Evolutionary conservation across 2,329 filamentous ascomycete species (phyloP).

Genomic region (Didymosphaeria variabile): DNA sequence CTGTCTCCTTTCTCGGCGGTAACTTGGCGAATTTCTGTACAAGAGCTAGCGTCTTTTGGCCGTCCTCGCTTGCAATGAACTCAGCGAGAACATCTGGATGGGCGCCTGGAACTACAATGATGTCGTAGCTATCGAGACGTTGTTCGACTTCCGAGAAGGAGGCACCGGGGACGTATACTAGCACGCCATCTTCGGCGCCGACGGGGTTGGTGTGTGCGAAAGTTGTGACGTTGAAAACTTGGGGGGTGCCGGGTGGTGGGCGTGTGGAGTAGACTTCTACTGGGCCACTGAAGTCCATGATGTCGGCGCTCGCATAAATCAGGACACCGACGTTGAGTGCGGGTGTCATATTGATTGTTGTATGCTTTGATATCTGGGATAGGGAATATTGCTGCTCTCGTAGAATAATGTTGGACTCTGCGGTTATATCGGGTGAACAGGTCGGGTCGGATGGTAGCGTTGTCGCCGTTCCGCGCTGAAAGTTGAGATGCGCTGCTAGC

Average conservation of each 20-base stretch:
- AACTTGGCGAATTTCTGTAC: conserved; percentile 33
- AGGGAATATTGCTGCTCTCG: background rate
- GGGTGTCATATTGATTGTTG: conserved; percentile 25
- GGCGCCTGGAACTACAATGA: conserved; percentile 53
- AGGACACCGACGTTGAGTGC: conserved; percentile 51
- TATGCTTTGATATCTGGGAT: background rate
- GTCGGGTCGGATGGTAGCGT: background rate
- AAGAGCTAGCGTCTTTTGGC: conserved; percentile 27
- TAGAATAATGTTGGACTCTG: background rate
- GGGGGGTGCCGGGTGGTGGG: conserved; percentile 32
- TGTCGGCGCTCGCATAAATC: conserved; percentile 49
- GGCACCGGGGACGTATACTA: conserved; percentile 44
- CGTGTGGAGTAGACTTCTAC: conserved; percentile 48
- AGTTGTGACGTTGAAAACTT: conserved; percentile 45
- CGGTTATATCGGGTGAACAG: background rate
- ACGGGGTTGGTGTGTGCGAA: conserved; percentile 42
- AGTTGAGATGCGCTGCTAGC: no score
- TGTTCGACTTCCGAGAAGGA: conserved; percentile 39
- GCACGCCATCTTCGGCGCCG: conserved; percentile 30
- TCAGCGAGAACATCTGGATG: conserved; percentile 34
- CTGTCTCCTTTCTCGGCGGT: conserved; percentile 33
- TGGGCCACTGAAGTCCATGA: conserved; percentile 54
- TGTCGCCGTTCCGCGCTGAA: background rate
- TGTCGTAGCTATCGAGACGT: conserved; percentile 46
- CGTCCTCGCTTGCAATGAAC: conserved; percentile 33